Evolutionary conservation across 164 flowering plant genomes (phyloP), one percentile per base, ranked within the genome.

Genomic region (Chloranthus sessilifolius): DNA sequence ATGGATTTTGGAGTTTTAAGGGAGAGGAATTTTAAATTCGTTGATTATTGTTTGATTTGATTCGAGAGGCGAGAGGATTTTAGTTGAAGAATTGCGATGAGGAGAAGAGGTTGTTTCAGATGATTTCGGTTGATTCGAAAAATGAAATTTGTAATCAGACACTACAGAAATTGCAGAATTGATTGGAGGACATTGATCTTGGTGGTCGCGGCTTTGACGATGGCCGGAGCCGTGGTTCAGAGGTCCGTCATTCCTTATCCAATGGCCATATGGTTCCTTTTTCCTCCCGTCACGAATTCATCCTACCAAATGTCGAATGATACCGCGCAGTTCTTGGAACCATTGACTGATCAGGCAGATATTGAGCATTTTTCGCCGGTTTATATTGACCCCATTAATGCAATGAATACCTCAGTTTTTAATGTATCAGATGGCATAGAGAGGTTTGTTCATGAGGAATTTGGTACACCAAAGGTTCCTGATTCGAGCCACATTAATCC

Each of bases 111-210:
- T 12, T 65, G 20, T 50, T 64, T 33, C 39, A 33, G 47, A 42
- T 15, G 2, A 16, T 67, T 21, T 36, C 60, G 39, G 26, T 61
- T 27, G 2, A 57, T 21, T 27, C 74, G 55, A 60, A 72, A 66
- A 73, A 30, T 50, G 59, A 65, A 47, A 24, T 68, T 33, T 50
- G 59, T 64, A 47, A 24, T 68, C 8, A 47, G 60, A 19, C 47
- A 21, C 21, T 66, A 63, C 24, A 29, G 25, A 17, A 52, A 64
- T 22, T 56, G 47, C 52, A 72, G 60, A 53, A 38, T 75, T 20
- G 40, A 71, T 55, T 79, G 90, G 88, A 80, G 69, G 64, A 88
- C 67, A 53, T 21, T 82, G 39, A 53, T 80, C 15, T 27, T 77
- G 17, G 38, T 56, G 20, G 65, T 74, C 48, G 69, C 71, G 20